phyloP scores from a whole-genome alignment of 169 alveolate species.

The Eimeria maxima region DNA sequence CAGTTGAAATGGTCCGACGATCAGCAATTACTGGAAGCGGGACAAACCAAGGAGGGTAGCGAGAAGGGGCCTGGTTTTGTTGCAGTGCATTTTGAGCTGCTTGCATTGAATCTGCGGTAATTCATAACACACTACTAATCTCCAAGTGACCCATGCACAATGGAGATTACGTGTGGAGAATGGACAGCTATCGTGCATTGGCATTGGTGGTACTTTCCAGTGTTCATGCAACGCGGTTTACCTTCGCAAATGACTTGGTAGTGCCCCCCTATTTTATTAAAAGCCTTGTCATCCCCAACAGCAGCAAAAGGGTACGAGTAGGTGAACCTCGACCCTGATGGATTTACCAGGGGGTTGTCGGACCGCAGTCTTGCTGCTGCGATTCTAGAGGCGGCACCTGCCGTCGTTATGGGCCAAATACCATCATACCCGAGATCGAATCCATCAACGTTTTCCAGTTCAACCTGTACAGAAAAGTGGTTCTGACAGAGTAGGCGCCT shows the following conservation, averaged over 20 bases:
- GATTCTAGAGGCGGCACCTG: conserved; percentile 19
- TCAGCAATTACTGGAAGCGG: conserved; percentile 60
- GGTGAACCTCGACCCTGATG: conserved; percentile 53
- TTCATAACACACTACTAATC: not conserved
- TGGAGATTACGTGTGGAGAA: not conserved
- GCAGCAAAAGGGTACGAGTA: conserved; percentile 72
- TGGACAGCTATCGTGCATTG: not conserved
- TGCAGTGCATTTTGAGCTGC: conserved; percentile 42
- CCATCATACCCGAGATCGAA: conserved; percentile 66
- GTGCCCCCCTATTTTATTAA: conserved; percentile 50
- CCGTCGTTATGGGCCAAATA: conserved; percentile 35
- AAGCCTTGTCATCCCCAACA: conserved; percentile 22
- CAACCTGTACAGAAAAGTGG: not conserved
- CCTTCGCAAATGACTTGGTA: conserved; percentile 66
- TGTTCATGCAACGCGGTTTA: not conserved
- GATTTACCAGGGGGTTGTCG: conserved; percentile 29
- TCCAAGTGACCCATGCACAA: not conserved
- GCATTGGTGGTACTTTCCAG: not conserved
- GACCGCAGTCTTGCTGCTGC: conserved; percentile 33
- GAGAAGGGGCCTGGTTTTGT: conserved; percentile 59
- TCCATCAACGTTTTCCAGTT: conserved; percentile 45
- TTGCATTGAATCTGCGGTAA: conserved; percentile 29
- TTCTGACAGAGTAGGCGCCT: not conserved
- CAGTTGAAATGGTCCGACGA: conserved; percentile 59
- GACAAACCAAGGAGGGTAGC: conserved; percentile 78